These are phyloP conservation scores for Aspergillus affinis DNA, from an alignment of 495 filamentous ascomycete genomes.

Conservation along the genomic window DNA sequence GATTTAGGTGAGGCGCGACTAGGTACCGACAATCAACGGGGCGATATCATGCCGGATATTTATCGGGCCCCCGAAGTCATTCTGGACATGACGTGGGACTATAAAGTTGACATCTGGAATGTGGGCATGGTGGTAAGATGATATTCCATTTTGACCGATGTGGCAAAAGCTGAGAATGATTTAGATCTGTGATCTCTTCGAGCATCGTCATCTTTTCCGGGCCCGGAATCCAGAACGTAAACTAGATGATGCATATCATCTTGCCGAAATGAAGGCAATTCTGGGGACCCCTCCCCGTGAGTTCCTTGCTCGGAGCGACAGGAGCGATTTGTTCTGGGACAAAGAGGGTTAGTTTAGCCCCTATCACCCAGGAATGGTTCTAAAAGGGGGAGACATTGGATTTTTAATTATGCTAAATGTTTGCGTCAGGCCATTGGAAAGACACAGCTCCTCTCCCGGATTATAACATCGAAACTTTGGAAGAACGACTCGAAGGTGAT, in stretches of 20 bases:
- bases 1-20: constrained; percentile 32
- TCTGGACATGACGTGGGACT: constrained; percentile 37
- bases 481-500: constrained; percentile 25
- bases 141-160: neutral
- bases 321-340: constrained; percentile 24
- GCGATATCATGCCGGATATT: constrained; percentile 32
- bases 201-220: constrained; percentile 40
- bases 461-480: constrained; percentile 13
- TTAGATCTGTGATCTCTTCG: constrained; percentile 46
- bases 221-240: constrained; percentile 32
- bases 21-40: constrained; percentile 28
- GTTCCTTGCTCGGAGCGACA: constrained; percentile 31
- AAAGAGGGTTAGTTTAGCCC: constrained; percentile 8
- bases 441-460: constrained; percentile 14
- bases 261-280: constrained; percentile 39
- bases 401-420: neutral
- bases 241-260: constrained; percentile 39
- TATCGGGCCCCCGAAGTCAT: constrained; percentile 45
- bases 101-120: constrained; percentile 43
- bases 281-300: constrained; percentile 38
- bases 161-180: constrained; percentile 10
- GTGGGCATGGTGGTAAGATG: constrained; percentile 44
- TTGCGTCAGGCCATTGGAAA: constrained; percentile 24
- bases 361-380: neutral
- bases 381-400: neutral